Base-by-base conservation (phyloP, 768 basidiomycete species). In the Serendipita vermifera region DNA sequence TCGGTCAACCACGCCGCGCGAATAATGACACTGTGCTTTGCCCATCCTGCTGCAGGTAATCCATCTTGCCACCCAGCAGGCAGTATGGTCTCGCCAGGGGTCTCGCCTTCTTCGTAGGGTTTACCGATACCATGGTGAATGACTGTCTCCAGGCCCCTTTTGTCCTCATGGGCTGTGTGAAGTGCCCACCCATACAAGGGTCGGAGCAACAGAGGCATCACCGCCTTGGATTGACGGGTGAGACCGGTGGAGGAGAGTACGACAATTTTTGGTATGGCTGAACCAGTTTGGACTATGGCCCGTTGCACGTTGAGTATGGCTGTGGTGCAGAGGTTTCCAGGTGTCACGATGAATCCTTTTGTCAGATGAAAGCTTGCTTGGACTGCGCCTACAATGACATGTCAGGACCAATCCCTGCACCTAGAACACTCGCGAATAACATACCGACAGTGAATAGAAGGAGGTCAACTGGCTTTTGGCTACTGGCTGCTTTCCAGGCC, bases 391-490 rank as follows among this genome's bases (percentile, higher is more conserved):
- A 33, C 27, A 32, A 20, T 31, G 7, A 22, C 51, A n/a, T 11
- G 17, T 38, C 36, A 38, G 36, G 17, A 38, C n/a, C 36, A n/a
- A 38, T 11, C n/a, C 20, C 3, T 15, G 26, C 20, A 5, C n/a
- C 55, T 51, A 14, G 32, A 20, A 14, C 43, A 22, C 14, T 13
- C 20, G 29, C 24, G 11, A 51, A 9, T 26, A 29, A 69, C 76
- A 46, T 60, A 77, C 82, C 84, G 57, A 85, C 72, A 3, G 81
- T 76, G 68, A 79, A 84, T 7, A 85, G 59, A 17, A 84, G 67
- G 26, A 76, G 60, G 58, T 83, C 80, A 54, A 83, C 72, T 2
- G 68, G 64, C 15, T 62, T 66, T 22, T 62, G 36, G 9, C 63
- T 65, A 20, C 20, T 20, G 31, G 38, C 36, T 1, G 64, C 67